These are phyloP conservation scores for Cairneyella variabilis DNA, from an alignment of 495 filamentous ascomycete genomes.

Conservation along the genomic window DNA sequence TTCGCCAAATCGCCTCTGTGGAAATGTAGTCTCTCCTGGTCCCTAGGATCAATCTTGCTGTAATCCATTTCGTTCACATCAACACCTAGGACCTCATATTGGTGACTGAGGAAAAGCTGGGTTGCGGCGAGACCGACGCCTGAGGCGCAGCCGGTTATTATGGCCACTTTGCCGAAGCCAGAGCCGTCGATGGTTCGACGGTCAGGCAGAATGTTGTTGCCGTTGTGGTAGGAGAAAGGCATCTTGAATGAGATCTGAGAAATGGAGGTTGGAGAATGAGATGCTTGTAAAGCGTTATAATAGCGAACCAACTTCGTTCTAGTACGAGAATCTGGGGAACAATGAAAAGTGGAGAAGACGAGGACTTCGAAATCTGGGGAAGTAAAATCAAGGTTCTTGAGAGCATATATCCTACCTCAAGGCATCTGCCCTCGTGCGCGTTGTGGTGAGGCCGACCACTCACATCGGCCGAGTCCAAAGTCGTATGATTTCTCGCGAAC, in stretches of 20 bases:
- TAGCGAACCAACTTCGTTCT: background rate
- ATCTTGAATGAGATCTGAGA: background rate
- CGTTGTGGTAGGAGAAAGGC: slow-evolving; percentile 3
- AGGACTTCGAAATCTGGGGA: background rate
- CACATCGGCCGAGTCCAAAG: background rate
- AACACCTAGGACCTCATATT: slow-evolving; percentile 36
- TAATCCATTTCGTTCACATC: slow-evolving; percentile 32
- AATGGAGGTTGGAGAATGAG: background rate
- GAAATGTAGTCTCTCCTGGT: slow-evolving; percentile 34
- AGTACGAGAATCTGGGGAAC: background rate
- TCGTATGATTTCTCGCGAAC: slow-evolving; percentile 1
- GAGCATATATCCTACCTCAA: background rate
- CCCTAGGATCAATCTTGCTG: slow-evolving; percentile 22
- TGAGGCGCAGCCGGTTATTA: slow-evolving; percentile 39
- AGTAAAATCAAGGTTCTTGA: background rate
- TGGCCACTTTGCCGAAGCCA: slow-evolving; percentile 25
- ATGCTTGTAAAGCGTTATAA: background rate
- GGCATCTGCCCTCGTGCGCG: background rate
- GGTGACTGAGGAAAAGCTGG: slow-evolving; percentile 33
- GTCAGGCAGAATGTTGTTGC: background rate
- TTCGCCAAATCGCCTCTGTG: slow-evolving; percentile 28
- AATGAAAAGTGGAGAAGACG: background rate
- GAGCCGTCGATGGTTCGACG: slow-evolving; percentile 11
- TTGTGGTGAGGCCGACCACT: background rate
- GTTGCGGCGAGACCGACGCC: slow-evolving; percentile 40